These are phyloP conservation scores for Tolypocladium inflatum DNA, from an alignment of 2,329 filamentous ascomycete genomes.

Conservation along the genomic window DNA sequence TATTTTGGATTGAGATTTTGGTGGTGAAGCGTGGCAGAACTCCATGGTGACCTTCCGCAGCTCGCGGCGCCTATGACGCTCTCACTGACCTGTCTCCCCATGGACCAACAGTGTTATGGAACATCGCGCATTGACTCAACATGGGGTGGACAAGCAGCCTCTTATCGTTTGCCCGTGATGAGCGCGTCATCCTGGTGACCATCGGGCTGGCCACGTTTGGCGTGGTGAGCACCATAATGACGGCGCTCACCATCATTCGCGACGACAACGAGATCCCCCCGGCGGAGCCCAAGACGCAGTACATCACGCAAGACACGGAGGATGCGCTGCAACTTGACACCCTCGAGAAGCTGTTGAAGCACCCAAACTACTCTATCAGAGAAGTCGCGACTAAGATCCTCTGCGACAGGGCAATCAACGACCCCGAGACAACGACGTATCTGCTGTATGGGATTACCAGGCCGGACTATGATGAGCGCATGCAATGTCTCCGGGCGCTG, in stretches of 20 bases:
- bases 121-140: neutral
- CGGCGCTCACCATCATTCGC: slow-evolving; percentile 49
- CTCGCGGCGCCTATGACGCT: neutral
- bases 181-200: slow-evolving; percentile 42
- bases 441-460: slow-evolving; percentile 50
- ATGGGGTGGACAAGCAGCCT: slow-evolving; percentile 29
- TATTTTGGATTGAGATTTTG: slow-evolving; percentile 4
- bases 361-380: slow-evolving; percentile 64
- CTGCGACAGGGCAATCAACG: slow-evolving; percentile 49
- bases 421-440: slow-evolving; percentile 36
- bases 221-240: slow-evolving; percentile 46
- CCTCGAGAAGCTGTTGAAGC: slow-evolving; percentile 55
- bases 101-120: neutral
- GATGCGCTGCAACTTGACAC: slow-evolving; percentile 59
- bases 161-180: slow-evolving; percentile 31
- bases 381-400: slow-evolving; percentile 56
- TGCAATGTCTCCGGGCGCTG: slow-evolving; percentile 46
- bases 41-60: neutral
- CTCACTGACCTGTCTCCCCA: neutral
- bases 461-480: slow-evolving; percentile 48
- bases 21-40: slow-evolving; percentile 13
- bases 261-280: slow-evolving; percentile 58
- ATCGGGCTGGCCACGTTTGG: slow-evolving; percentile 49
- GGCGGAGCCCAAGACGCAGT: slow-evolving; percentile 55
- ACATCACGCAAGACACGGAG: slow-evolving; percentile 67